phyloP scores from a whole-genome alignment of 78 protist species.

The Dictyostelium intermedium region DNA sequence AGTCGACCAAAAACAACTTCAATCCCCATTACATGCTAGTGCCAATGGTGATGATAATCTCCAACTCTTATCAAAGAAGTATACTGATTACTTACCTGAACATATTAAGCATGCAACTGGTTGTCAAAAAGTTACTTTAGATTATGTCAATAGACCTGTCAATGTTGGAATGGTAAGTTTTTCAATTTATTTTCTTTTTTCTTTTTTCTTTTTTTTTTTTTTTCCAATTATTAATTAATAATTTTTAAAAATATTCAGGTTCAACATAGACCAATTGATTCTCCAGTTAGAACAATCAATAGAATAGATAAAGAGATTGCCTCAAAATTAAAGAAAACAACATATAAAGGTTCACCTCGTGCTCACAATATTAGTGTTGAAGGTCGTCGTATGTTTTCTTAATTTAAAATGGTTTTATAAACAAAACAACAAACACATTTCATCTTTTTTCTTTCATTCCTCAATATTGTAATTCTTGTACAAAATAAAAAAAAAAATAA shows the following conservation, averaged over 20 bases:
- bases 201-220: not conserved
- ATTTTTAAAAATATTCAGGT: not conserved
- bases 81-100: slow-evolving; percentile 58
- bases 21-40: not conserved
- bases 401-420: not conserved
- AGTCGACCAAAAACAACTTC: not conserved
- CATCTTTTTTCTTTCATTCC: not conserved
- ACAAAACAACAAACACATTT: not conserved
- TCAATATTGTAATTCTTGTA: not conserved
- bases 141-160: slow-evolving; percentile 22
- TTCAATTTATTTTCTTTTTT: not conserved
- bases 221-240: too few species aligned
- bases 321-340: slow-evolving; percentile 16
- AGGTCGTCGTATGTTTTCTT: slow-evolving; percentile 18
- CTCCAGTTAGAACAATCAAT: slow-evolving; percentile 33
- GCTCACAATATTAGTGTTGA: slow-evolving; percentile 37
- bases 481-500: not conserved
- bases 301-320: slow-evolving; percentile 61
- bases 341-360: slow-evolving; percentile 30
- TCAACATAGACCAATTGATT: not conserved
- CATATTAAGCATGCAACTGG: slow-evolving; percentile 61
- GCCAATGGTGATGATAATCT: not conserved
- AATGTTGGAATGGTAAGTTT: not conserved
- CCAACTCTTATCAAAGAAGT: not conserved
- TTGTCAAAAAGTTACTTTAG: not conserved